phyloP scores from a whole-genome alignment of 805 yeast genomes.

The Wickerhamiella alocasiicola region DNA sequence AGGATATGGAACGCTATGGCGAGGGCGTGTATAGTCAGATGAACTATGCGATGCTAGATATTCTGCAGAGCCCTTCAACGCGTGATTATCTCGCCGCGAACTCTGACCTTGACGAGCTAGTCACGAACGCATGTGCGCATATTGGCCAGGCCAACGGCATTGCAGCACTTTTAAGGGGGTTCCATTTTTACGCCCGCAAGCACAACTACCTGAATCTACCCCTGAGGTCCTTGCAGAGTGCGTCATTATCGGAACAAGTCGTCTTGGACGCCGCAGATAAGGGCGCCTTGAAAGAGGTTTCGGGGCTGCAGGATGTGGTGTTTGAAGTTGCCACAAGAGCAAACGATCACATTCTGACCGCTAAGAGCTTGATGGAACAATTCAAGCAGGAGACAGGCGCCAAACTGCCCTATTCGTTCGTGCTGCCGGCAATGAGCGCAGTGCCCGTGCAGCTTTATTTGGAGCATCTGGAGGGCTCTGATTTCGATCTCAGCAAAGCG shows the following conservation, averaged over 20 bases:
- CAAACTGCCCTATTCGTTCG: constrained; percentile 40
- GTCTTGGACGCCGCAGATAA: constrained; percentile 35
- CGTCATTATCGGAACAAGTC: constrained; percentile 50
- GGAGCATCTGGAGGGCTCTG: constrained; percentile 44
- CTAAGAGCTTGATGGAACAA: constrained; percentile 40
- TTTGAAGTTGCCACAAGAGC: constrained; percentile 63
- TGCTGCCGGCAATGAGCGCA: constrained; percentile 54
- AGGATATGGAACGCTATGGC: constrained; percentile 60
- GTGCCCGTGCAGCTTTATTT: constrained; percentile 55
- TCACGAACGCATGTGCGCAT: constrained; percentile 61
- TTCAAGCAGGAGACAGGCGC: constrained; percentile 31
- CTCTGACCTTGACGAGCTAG: constrained; percentile 31
- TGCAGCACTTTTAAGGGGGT: constrained; percentile 49
- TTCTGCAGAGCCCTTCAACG: constrained; percentile 32
- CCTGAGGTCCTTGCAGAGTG: constrained; percentile 41
- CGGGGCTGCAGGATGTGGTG: constrained; percentile 35
- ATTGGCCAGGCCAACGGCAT: constrained; percentile 72
- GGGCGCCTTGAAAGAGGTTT: constrained; percentile 17
- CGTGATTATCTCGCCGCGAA: constrained; percentile 35
- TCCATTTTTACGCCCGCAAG: constrained; percentile 42
- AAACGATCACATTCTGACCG: constrained; percentile 66
- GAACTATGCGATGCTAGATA: constrained; percentile 35
- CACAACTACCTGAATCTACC: constrained; percentile 50
- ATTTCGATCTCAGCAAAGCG: constrained; percentile 47
- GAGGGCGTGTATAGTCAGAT: constrained; percentile 70